Base-by-base conservation (phyloP, 352 stramenopile genomes). In the Phytopythium vexans region DNA sequence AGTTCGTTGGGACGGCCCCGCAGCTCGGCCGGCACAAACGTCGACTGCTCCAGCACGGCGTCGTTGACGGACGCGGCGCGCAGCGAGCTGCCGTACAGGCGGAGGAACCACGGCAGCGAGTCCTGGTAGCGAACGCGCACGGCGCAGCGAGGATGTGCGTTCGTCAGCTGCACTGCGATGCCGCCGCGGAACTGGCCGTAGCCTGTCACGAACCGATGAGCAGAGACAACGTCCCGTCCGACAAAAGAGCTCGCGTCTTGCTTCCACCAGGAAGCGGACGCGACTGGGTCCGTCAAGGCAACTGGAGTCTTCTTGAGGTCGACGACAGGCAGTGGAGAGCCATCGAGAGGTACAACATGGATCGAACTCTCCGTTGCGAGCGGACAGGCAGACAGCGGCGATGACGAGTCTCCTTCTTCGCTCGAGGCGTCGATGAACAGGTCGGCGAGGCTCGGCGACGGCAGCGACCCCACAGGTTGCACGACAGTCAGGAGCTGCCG, bases 101-200 rank as follows among this genome's bases (percentile, higher is more conserved):
- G 77, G 15, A 94, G 60, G 54, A 80, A 94, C 82, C 82, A 94
- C n/a, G 84, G 80, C 15, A 89, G 68, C n/a, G 82, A 58, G 54
- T 92, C 82, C 57, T 86, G 62, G 56, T 94, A 92, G 9, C 54
- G 70, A 32, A 92, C 77, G 14, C 48, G 65, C 72, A 88, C 75
- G 15, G 72, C 56, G 39, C 72, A 84, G 6, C 44, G 41, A 0
- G 65, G 51, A 48, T 90, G 67, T n/a, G 72, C 70, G 40, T 91
- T 92, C 49, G 73, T 64, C 8, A 91, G 49, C 12, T 70, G 78
- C 9, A 89, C 74, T 6, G 84, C 81, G 31, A 94, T 62, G 36
- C 86, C 86, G 41, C 86, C 86, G 34, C 76, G 60, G 8, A 92
- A 68, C 63, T 93, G 86, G 1, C 86, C 86, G 48, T 81, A 81